A percentile compares a stretch with the other conserved stretches of the same genome.
Conservation (phyloP, 768 basidiomycete species). For the Tylopilus subfusipes region DNA sequence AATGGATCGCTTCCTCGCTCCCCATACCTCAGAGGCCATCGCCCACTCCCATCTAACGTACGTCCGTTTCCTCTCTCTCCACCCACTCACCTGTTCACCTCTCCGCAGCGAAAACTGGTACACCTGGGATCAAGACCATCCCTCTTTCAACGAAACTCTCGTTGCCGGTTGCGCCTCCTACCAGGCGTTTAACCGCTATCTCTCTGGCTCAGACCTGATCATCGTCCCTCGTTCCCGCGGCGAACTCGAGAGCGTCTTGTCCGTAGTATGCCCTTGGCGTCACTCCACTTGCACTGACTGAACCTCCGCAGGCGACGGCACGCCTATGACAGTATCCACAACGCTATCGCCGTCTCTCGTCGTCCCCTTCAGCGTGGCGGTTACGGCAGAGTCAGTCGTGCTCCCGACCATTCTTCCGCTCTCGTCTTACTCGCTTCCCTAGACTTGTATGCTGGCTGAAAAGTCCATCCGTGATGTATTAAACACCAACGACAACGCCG, state of each 20-base stretch:
- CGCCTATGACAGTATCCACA: conserved; percentile 77
- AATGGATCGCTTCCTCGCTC: conserved; percentile 76
- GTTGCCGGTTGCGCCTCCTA: conserved; percentile 80
- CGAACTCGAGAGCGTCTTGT: conserved; percentile 75
- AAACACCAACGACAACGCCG: conserved; percentile 63
- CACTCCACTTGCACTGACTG: conserved; percentile 4
- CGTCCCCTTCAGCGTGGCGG: conserved; percentile 56
- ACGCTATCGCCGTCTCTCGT: conserved; percentile 68
- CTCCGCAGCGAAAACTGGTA: conserved; percentile 58
- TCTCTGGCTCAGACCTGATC: conserved; percentile 67
- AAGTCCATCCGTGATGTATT: conserved; percentile 68
- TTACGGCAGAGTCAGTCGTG: conserved; percentile 46
- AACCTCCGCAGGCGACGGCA: conserved; percentile 56
- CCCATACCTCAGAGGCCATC: conserved; percentile 68
- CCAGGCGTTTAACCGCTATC: conserved; percentile 70
- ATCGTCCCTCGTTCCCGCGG: conserved; percentile 59
- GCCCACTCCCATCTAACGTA: conserved; percentile 70
- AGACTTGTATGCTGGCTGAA: conserved; percentile 72
- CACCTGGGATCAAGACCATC: conserved; percentile 68
- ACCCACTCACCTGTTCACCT: conserved; percentile 15
- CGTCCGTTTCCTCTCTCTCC: conserved; percentile 18
- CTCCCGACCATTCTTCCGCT: too few relatives aligned
- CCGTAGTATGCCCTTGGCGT: conserved; percentile 25
- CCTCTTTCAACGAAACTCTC: conserved; percentile 66
- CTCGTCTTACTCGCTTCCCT: background rate